These are phyloP conservation scores for Artemisia argyi DNA, from an alignment of 129 eudicot genomes.

Conservation along the genomic window DNA sequence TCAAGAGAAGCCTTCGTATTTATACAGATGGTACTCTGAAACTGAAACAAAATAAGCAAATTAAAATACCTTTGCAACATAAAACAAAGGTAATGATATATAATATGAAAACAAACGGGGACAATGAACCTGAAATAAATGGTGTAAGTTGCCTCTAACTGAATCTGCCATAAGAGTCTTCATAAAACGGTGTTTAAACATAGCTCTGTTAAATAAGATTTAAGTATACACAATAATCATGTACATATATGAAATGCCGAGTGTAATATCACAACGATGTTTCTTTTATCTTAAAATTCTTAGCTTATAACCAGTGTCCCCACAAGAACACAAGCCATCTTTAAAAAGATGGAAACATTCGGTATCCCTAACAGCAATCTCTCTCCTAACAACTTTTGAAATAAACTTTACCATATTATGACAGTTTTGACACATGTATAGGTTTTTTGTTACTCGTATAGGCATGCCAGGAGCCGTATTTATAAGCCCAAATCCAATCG, in stretches of 20 bases:
- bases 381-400: conserved; percentile 76
- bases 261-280: conserved; percentile 8
- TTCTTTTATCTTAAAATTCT: conserved; percentile 19
- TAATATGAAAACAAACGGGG: no score
- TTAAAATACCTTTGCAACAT: no score
- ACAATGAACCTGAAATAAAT: no score
- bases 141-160: neutral
- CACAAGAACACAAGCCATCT: conserved; percentile 88
- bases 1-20: no score
- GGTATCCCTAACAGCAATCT: conserved; percentile 79
- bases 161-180: neutral
- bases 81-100: no score
- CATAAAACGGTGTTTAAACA: neutral
- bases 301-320: conserved; percentile 66
- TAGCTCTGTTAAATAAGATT: neutral
- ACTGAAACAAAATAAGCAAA: no score
- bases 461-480: conserved; percentile 86
- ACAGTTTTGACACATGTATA: conserved; percentile 76
- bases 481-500: conserved; percentile 79
- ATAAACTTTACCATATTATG: conserved; percentile 66
- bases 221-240: conserved; percentile 1
- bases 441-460: conserved; percentile 79
- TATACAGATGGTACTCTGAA: no score
- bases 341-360: conserved; percentile 78
- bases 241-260: neutral